Evolutionary conservation across 1,284 basidiomycete genomes (phyloP).

Genomic region (Bjerkandera adusta): DNA sequence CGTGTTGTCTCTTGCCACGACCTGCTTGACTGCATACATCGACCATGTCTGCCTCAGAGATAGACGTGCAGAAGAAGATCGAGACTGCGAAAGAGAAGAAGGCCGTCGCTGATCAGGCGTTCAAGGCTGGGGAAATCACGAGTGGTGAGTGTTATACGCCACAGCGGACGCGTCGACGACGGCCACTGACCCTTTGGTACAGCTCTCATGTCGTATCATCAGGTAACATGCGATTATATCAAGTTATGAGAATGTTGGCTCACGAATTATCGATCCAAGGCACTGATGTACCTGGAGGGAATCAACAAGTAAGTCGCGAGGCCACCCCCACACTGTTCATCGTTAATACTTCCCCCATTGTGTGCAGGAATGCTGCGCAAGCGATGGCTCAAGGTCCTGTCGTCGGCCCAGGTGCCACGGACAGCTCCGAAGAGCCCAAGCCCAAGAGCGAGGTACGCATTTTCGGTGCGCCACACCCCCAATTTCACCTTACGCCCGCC

Average conservation of each 20-base stretch:
- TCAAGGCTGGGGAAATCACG: constrained; percentile 62
- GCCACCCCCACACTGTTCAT: neutral
- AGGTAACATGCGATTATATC: constrained; percentile 37
- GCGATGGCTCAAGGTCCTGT: constrained; percentile 15
- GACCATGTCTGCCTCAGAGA: constrained; percentile 12
- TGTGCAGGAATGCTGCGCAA: constrained; percentile 22
- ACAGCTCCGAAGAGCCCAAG: constrained; percentile 25
- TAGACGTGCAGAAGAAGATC: constrained; percentile 47
- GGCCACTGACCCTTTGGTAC: constrained; percentile 2
- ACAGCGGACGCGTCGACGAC: neutral
- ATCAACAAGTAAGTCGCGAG: constrained; percentile 59
- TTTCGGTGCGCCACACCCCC: neutral
- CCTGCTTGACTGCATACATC: constrained; percentile 3
- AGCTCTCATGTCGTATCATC: constrained; percentile 68
- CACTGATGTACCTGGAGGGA: constrained; percentile 67
- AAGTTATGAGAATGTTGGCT: too few species aligned
- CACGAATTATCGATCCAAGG: constrained; percentile 33
- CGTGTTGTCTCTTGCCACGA: neutral
- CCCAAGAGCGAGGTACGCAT: constrained; percentile 35
- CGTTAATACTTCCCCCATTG: neutral
- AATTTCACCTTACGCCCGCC: neutral
- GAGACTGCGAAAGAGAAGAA: constrained; percentile 66
- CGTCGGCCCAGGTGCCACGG: constrained; percentile 21
- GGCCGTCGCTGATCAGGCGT: constrained; percentile 70
- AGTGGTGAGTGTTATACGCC: constrained; percentile 52